These are phyloP conservation scores for Fomitopsis pinicola DNA, from an alignment of 1,284 basidiomycete genomes.

Conservation along the genomic window DNA sequence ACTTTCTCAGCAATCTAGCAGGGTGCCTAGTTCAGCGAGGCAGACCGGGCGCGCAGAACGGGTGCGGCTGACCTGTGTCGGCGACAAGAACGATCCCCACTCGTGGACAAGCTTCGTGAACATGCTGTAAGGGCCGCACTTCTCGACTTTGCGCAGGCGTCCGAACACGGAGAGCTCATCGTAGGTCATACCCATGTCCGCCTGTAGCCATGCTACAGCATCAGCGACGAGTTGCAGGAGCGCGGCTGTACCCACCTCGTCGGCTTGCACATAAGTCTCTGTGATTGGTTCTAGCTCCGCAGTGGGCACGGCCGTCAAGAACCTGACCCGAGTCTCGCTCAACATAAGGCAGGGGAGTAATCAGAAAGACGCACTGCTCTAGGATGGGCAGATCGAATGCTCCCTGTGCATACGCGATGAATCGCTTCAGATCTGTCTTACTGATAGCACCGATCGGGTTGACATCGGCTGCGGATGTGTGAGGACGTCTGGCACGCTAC, in stretches of 20 bases:
- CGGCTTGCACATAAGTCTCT: slow-evolving; percentile 90
- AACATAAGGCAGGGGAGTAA: neutral
- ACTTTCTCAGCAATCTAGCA: slow-evolving; percentile 92
- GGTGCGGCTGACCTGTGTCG: slow-evolving; percentile 56
- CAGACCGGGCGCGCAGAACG: neutral
- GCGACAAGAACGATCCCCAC: slow-evolving; percentile 84
- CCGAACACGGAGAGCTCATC: slow-evolving; percentile 95
- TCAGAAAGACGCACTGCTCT: slow-evolving; percentile 44
- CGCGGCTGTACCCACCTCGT: slow-evolving; percentile 60
- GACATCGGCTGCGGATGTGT: slow-evolving; percentile 70
- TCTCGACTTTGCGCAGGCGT: slow-evolving; percentile 90
- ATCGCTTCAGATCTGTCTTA: slow-evolving; percentile 96
- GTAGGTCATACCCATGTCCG: slow-evolving; percentile 99
- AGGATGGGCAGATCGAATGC: slow-evolving; percentile 87
- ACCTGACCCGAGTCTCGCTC: slow-evolving; percentile 43
- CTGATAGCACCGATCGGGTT: slow-evolving; percentile 99
- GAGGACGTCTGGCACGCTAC: neutral
- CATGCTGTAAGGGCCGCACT: slow-evolving; percentile 96
- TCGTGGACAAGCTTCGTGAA: slow-evolving; percentile 92
- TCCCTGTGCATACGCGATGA: slow-evolving; percentile 82
- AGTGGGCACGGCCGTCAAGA: slow-evolving; percentile 89
- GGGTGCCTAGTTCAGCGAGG: neutral
- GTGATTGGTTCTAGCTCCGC: slow-evolving; percentile 97
- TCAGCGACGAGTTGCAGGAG: neutral
- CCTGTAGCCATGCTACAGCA: slow-evolving; percentile 37